These are phyloP conservation scores for Panaeolus cyanescens DNA, from an alignment of 768 basidiomycete genomes.

Conservation along the genomic window DNA sequence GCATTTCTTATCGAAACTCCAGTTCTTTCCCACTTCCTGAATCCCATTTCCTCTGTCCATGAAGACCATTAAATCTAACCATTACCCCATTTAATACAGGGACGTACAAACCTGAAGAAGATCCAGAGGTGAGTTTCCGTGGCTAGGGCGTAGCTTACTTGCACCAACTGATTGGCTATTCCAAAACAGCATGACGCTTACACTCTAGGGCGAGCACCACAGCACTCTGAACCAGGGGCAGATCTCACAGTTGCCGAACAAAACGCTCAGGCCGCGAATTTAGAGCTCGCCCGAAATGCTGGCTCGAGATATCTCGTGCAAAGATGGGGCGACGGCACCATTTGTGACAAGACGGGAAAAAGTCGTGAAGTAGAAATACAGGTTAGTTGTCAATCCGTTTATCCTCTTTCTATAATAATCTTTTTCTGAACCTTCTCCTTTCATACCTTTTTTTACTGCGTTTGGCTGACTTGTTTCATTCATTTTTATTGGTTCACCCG, in stretches of 20 bases:
- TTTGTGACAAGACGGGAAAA: constrained; percentile 90
- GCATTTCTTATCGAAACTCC: constrained; percentile 11
- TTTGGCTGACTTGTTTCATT: constrained; percentile 13
- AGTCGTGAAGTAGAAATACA: constrained; percentile 94
- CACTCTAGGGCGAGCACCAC: constrained; percentile 72
- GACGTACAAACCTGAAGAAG: constrained; percentile 80
- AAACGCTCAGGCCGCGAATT: constrained; percentile 63
- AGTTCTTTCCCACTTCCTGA: constrained; percentile 12
- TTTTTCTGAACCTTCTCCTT: constrained; percentile 15
- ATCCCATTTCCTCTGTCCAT: neutral
- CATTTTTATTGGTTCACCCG: constrained; percentile 19
- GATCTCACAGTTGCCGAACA: constrained; percentile 70
- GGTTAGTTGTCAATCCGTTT: constrained; percentile 44
- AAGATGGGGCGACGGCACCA: constrained; percentile 87
- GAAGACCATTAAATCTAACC: constrained; percentile 18
- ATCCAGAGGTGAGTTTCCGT: constrained; percentile 65
- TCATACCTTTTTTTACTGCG: constrained; percentile 7
- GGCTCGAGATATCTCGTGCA: constrained; percentile 93
- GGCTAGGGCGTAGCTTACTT: constrained; percentile 16
- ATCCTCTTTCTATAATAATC: constrained; percentile 14
- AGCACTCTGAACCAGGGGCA: constrained; percentile 56
- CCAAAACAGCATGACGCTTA: constrained; percentile 70
- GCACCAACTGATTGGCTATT: constrained; percentile 21
- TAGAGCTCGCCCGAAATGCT: constrained; percentile 75
- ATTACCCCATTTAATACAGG: constrained; percentile 43